Evolutionary conservation across 768 basidiomycete species (phyloP), one percentile per base, ranked within the genome.

Genomic region (Lactifluus rugatus): DNA sequence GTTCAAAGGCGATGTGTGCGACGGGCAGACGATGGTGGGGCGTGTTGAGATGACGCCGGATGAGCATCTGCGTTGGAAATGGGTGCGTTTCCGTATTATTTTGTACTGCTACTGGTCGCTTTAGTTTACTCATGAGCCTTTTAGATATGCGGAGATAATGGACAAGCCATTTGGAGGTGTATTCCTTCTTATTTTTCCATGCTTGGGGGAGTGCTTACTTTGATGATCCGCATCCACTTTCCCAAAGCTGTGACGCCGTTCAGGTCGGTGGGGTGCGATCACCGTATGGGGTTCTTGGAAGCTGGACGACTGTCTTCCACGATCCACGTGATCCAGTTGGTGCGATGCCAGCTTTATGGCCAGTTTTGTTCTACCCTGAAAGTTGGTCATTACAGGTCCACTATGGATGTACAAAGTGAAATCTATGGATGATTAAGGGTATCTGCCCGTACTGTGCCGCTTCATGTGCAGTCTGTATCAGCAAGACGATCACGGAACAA

Each of bases 221-320:
- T 46, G 13, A 54, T 36, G 26, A 11, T 26, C 21, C 26, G 3
- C 19, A n/a, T 32, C 25, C n/a, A 10, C 13, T 6, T 54, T 21
- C 34, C 25, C 28, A 39, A 56, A 85, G 84, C 63, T 82, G 78
- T n/a, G 76, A 81, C 37, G 84, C 77, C 34, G 70, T 87, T 21
- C 82, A 84, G 56, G 58, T 87, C 14, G 85, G 87, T 16, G 79
- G 75, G 1, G 63, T 84, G 17, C 76, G 81, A 16, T 85, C 85
- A 3, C 69, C 70, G 8, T 82, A 72, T 66, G 85, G 86, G 17
- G 74, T 82, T 1, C 65, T 87, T 7, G 86, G 78, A 7, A 44
- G 70, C 9, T 79, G 79, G 78, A 79, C 79, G 6, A 80, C 79
- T 1, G 64, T 74, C 6, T 70, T 72, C 25, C 78, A 79, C 50